Conservation (phyloP, 2,329 filamentous ascomycete species). For the Dactylonectria estremocensis region DNA sequence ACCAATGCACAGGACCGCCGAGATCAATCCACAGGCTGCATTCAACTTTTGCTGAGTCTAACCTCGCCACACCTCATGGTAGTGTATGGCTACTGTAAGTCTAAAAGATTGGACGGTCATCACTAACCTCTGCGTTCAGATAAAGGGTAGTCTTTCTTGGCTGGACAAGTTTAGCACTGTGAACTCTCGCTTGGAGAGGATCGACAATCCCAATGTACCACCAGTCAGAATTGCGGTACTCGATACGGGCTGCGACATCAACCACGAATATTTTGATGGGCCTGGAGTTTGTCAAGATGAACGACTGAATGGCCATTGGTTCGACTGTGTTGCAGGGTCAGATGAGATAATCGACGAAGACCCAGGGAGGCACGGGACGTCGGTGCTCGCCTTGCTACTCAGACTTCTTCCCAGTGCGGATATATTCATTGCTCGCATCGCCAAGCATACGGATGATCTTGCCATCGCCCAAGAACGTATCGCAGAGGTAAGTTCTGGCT, state of each 20-base stretch:
- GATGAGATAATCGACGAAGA: not conserved
- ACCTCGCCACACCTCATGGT: no score
- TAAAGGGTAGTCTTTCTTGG: no score
- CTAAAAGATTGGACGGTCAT: no score
- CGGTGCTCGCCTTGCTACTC: not conserved
- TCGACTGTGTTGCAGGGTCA: not conserved
- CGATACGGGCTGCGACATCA: conserved; percentile 5
- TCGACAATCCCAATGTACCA: no score
- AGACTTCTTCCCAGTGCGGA: not conserved
- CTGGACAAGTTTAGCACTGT: no score
- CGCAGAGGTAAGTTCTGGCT: not conserved
- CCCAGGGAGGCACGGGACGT: not conserved
- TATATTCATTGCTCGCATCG: not conserved
- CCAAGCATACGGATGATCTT: not conserved
- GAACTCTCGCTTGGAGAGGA: no score
- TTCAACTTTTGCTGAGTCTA: no score
- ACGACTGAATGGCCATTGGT: not conserved
- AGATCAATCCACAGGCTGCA: no score
- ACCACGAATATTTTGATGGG: not conserved
- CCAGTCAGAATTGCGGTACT: not conserved
- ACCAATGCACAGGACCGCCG: no score
- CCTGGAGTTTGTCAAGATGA: not conserved
- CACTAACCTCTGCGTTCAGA: no score
- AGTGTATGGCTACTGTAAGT: no score
- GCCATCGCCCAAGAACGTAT: not conserved